phyloP scores from a whole-genome alignment of 345 rosid genomes.

The Boechera divaricarpa region DNA sequence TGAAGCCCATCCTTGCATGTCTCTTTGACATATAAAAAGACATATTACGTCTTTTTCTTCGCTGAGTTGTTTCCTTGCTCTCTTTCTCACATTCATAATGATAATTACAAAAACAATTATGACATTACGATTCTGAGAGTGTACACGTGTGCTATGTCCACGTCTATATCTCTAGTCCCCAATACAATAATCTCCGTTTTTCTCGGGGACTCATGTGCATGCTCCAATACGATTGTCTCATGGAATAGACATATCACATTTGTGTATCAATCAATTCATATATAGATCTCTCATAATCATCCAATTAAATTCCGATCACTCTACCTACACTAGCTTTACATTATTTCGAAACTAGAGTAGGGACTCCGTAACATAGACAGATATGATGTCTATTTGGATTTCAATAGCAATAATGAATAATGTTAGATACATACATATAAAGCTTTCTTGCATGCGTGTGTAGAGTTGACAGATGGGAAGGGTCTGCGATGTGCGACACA shows the following conservation, averaged over 20 bases:
- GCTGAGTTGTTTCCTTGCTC: conserved; percentile 32
- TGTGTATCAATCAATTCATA: background rate
- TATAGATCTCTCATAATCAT: background rate
- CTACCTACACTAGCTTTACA: conserved; percentile 21
- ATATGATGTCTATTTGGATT: conserved; percentile 31
- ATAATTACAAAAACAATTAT: background rate
- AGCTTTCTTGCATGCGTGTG: conserved; percentile 39
- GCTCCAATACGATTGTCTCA: conserved; percentile 29
- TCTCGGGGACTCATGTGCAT: conserved; percentile 47
- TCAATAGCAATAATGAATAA: conserved; percentile 30
- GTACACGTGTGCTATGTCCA: conserved; percentile 44
- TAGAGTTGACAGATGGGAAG: conserved; percentile 36
- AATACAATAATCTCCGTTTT: conserved; percentile 39
- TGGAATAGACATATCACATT: conserved; percentile 23
- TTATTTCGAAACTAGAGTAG: conserved; percentile 43
- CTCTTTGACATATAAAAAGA: conserved; percentile 38
- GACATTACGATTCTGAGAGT: conserved; percentile 31
- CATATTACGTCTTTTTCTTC: conserved; percentile 36
- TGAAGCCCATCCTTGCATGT: conserved; percentile 47
- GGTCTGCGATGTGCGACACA: conserved; percentile 37
- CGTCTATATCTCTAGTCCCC: conserved; percentile 16
- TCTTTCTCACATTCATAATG: conserved; percentile 4
- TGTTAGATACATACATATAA: background rate
- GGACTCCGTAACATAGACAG: conserved; percentile 36
- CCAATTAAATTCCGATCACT: conserved; percentile 16